Percentiles rank a stretch among this genome's conserved stretches.
Evolutionary conservation across 345 rosid genomes (phyloP).

Genomic region (Citrus sp.): DNA sequence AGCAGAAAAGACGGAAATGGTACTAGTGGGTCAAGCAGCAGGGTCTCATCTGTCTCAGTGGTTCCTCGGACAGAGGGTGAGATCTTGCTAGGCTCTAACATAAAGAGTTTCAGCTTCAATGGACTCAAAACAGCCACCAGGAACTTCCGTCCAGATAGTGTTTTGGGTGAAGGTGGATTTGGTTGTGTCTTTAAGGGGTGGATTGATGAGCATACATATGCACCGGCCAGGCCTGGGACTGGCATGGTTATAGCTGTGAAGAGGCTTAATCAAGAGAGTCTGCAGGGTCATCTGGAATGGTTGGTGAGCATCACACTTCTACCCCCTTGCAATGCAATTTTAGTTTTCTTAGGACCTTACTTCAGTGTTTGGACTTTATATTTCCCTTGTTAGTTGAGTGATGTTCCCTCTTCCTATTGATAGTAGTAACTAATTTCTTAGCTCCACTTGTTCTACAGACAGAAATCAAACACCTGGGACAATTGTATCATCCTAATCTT

Average conservation of each 20-base stretch:
- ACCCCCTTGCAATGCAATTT: background rate
- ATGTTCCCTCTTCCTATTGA: background rate
- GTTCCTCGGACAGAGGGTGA: conserved; percentile 71
- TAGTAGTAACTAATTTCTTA: conserved; percentile 6
- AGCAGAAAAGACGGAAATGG: conserved; percentile 36
- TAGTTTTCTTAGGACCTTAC: background rate
- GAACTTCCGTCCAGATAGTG: conserved; percentile 91
- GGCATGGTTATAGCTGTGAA: conserved; percentile 89
- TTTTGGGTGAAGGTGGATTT: conserved; percentile 96
- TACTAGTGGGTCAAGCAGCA: conserved; percentile 41
- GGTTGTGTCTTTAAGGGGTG: conserved; percentile 94
- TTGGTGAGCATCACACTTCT: conserved; percentile 51
- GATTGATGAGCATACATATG: conserved; percentile 70
- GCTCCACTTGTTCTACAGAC: conserved; percentile 41
- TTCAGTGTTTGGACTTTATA: background rate
- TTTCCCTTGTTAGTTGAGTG: background rate
- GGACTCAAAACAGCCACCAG: conserved; percentile 82
- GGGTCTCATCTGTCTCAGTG: conserved; percentile 40
- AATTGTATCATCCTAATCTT: conserved; percentile 75
- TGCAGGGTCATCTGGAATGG: conserved; percentile 97
- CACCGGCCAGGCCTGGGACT: conserved; percentile 71
- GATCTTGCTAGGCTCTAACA: conserved; percentile 60
- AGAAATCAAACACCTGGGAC: conserved; percentile 85
- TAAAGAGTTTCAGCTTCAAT: conserved; percentile 63
- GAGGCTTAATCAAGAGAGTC: conserved; percentile 82